A percentile compares a stretch with the other conserved stretches of the same genome.
phyloP scores from a whole-genome alignment of 495 filamentous ascomycete species.

The Neurospora sp. region DNA sequence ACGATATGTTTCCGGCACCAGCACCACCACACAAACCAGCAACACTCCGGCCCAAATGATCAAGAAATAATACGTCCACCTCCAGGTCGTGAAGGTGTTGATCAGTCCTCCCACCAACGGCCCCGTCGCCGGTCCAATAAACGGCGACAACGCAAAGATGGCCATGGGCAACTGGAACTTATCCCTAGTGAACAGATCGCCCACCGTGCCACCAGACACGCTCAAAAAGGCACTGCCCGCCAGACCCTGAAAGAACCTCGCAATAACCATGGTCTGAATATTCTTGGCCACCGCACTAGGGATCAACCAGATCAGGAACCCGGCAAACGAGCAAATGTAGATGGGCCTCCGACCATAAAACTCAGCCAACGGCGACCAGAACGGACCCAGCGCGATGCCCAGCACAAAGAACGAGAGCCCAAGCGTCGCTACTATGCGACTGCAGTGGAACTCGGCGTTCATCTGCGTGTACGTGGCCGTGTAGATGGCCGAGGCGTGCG shows the following conservation, averaged over 20 bases:
- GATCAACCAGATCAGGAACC: conserved; percentile 79
- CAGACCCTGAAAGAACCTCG: conserved; percentile 76
- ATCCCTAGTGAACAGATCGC: conserved; percentile 71
- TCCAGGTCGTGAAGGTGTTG: conserved; percentile 67
- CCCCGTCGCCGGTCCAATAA: conserved; percentile 55
- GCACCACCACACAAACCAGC: conserved; percentile 50
- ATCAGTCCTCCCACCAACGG: conserved; percentile 52
- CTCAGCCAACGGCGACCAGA: conserved; percentile 53
- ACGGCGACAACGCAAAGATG: conserved; percentile 69
- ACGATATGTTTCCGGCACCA: conserved; percentile 91
- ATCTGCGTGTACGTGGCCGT: conserved; percentile 79
- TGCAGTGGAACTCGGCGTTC: conserved; percentile 60
- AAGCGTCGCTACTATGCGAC: conserved; percentile 61
- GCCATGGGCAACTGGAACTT: conserved; percentile 54
- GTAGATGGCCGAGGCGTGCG: conserved; percentile 82
- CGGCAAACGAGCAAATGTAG: conserved; percentile 65
- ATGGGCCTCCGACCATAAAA: conserved; percentile 86
- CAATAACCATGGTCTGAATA: conserved; percentile 69
- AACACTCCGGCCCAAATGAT: conserved; percentile 67
- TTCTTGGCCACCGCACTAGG: conserved; percentile 82
- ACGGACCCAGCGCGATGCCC: conserved; percentile 62
- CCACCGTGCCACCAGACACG: conserved; percentile 85
- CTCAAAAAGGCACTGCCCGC: conserved; percentile 80
- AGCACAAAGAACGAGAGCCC: conserved; percentile 74
- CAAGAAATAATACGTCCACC: conserved; percentile 83